Conservation (phyloP, 768 basidiomycete genomes). For the Podaxis sp. region DNA sequence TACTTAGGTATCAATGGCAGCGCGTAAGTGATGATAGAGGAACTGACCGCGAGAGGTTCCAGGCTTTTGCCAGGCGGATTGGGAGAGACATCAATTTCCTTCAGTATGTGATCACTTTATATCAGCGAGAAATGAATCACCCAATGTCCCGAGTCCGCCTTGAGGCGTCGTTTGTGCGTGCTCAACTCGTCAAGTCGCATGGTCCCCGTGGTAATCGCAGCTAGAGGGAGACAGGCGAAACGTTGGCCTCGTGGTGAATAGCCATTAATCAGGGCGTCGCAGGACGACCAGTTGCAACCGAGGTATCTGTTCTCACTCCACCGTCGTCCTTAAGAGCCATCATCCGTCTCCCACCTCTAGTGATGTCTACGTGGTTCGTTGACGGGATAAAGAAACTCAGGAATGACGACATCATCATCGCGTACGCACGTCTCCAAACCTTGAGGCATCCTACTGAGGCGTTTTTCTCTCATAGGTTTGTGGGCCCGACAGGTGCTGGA, state of each 20-base stretch:
- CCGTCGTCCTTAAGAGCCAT: not conserved
- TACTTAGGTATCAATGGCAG: no score
- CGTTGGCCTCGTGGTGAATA: not conserved
- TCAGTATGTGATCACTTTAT: no score
- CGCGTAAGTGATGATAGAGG: no score
- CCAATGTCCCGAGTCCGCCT: no score
- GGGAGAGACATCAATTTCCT: no score
- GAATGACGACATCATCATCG: slow-evolving; percentile 10
- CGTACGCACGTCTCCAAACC: not conserved
- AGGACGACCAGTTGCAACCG: not conserved
- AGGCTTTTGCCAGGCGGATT: no score
- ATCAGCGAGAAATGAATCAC: no score
- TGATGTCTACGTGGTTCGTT: slow-evolving; percentile 12
- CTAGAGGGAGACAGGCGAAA: not conserved
- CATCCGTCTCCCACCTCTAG: not conserved
- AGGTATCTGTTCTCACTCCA: not conserved
- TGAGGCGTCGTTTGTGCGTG: not conserved
- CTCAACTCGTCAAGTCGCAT: not conserved
- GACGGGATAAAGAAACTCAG: slow-evolving; percentile 7
- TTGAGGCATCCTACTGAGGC: not conserved
- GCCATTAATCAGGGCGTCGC: not conserved
- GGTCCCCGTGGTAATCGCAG: not conserved
- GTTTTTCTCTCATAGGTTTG: not conserved
- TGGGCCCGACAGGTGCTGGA: slow-evolving; percentile 9
- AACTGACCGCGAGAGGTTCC: no score